Evolutionary conservation across 2,329 filamentous ascomycete species (phyloP).

Genomic region (Penicillium italicum): DNA sequence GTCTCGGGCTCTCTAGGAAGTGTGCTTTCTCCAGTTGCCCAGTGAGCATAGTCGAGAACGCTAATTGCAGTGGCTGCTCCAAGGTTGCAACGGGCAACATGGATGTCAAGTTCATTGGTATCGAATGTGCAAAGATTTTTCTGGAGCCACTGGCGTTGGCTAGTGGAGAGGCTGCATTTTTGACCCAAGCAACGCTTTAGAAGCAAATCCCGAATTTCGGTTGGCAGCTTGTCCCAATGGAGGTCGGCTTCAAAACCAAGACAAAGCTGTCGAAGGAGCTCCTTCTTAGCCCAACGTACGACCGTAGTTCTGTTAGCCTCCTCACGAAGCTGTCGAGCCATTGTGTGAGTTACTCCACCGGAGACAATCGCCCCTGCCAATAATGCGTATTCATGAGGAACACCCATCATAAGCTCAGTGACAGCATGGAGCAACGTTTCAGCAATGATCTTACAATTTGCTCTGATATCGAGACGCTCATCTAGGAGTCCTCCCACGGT

Average conservation of each 20-base stretch:
- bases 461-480: slow-evolving; percentile 32
- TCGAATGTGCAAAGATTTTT: slow-evolving; percentile 38
- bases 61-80: slow-evolving; percentile 40
- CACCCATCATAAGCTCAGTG: slow-evolving; percentile 33
- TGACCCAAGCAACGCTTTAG: slow-evolving; percentile 47
- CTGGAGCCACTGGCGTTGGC: slow-evolving; percentile 46
- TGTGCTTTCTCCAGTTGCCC: slow-evolving; percentile 26
- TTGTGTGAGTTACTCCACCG: slow-evolving; percentile 34
- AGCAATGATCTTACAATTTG: slow-evolving; percentile 39
- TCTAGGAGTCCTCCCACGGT: slow-evolving; percentile 31
- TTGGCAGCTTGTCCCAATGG: slow-evolving; percentile 51
- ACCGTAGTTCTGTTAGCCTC: slow-evolving; percentile 39
- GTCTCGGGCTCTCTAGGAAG: slow-evolving; percentile 26
- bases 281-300: slow-evolving; percentile 42
- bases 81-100: slow-evolving; percentile 50
- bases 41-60: slow-evolving; percentile 32
- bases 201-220: slow-evolving; percentile 46
- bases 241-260: slow-evolving; percentile 50
- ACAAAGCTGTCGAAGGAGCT: slow-evolving; percentile 48
- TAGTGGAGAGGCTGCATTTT: slow-evolving; percentile 39
- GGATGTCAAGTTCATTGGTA: slow-evolving; percentile 38
- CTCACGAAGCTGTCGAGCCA: slow-evolving; percentile 33
- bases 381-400: slow-evolving; percentile 38
- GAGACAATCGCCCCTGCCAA: slow-evolving; percentile 35
- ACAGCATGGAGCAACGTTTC: slow-evolving; percentile 40